Evolutionary conservation across 805 yeast genomes (phyloP).

Genomic region (Candida xiaguanensis): DNA sequence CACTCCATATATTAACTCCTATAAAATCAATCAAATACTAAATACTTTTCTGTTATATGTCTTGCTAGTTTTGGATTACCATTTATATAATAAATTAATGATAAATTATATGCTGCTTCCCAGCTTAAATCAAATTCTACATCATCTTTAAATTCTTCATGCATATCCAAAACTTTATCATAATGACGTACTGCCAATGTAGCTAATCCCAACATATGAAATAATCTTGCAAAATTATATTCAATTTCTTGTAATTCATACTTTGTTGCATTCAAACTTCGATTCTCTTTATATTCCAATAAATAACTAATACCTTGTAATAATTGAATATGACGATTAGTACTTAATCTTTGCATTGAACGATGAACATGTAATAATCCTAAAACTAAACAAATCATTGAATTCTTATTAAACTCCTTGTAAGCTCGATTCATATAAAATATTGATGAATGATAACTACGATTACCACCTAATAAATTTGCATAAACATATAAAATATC

Average conservation of each 20-base stretch:
- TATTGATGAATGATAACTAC: conserved; percentile 78
- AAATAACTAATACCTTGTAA: conserved; percentile 82
- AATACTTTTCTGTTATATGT: conserved; percentile 59
- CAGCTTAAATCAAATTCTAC: conserved; percentile 52
- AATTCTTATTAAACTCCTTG: conserved; percentile 65
- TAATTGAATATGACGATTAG: conserved; percentile 81
- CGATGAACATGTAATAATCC: conserved; percentile 85
- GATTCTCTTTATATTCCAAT: conserved; percentile 60
- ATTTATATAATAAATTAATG: conserved; percentile 67
- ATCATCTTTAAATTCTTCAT: conserved; percentile 38
- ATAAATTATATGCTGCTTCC: conserved; percentile 85
- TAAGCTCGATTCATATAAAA: conserved; percentile 74
- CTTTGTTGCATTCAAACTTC: conserved; percentile 36
- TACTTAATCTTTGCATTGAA: conserved; percentile 85
- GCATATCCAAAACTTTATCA: conserved; percentile 54
- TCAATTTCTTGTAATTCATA: conserved; percentile 71
- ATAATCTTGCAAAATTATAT: conserved; percentile 80
- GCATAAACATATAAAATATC: conserved; percentile 78
- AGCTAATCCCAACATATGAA: conserved; percentile 76
- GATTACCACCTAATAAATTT: conserved; percentile 72
- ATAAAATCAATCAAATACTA: conserved; percentile 29
- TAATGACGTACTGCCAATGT: conserved; percentile 74
- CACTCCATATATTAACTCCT: neutral
- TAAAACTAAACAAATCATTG: conserved; percentile 68
- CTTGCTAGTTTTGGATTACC: conserved; percentile 70